Base-by-base conservation (phyloP, 805 yeast species). In the Candida quercuum region DNA sequence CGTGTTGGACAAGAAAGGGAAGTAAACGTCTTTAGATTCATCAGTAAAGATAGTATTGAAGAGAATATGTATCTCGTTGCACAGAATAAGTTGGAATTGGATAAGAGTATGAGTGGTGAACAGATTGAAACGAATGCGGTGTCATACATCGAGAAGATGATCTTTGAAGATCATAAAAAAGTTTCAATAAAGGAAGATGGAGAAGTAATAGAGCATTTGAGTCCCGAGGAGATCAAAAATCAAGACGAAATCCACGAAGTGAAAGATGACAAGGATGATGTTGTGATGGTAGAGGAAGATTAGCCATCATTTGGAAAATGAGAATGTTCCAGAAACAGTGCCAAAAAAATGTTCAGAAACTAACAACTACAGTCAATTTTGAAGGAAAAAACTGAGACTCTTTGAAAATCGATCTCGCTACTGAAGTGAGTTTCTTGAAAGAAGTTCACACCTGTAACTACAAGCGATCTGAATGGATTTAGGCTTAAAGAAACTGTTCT, bases 1-100 rank as follows among this genome's bases (percentile, higher is more conserved):
- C 75, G 99, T 61, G 96, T 93, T 19, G 99, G 99, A 2, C 98
- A 91, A 63, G 77, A 81, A 6, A 76, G 81, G 38, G 86, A 84
- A 34, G 99, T 93, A 16, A 65, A 69, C 37, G 96, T 94, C 14
- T 72, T 76, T 28, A 76, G 94, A 39, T 63, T 93, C 43, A 78
- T 93, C 36, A 74, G 84, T 9, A 72, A 71, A 45, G 71, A 77
- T 39, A 78, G 96, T 1, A 83, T 93, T 28, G 99, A 93, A 51
- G 97, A 91, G 60, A 87, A 84, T 49, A 89, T 93, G 49, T 69
- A 81, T 42, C 79, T 78, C 50, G 63, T 93, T 53, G 98, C 97
- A 0, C 85, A 85, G 52, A 86, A 91, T 52, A 93, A 93, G 61
- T 71, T 93, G 40, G 96, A 88, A 41, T 70, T 93, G 41, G 99